These are phyloP conservation scores for Boletellus ananiceps DNA, from an alignment of 768 basidiomycete genomes.

Conservation along the genomic window DNA sequence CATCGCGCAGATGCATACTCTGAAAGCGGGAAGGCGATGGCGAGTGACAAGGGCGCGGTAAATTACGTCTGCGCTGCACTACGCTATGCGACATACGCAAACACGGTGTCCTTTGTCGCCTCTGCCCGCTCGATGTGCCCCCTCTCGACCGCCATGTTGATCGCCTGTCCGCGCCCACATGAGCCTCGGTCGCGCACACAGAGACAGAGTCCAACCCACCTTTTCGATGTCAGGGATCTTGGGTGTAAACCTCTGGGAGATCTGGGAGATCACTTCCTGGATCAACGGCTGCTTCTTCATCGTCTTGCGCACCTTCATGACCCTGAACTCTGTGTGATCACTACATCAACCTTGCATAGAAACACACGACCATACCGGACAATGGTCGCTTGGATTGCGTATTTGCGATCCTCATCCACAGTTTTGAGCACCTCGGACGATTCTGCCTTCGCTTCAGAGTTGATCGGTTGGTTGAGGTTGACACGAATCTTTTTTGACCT, in stretches of 20 bases:
- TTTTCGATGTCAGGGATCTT: conserved; percentile 97
- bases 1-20: too few species aligned
- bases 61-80: too few species aligned
- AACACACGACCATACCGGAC: conserved; percentile 48
- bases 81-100: conserved; percentile 35
- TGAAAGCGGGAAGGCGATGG: too few species aligned
- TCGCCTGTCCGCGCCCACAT: conserved; percentile 51
- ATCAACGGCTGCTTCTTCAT: conserved; percentile 92
- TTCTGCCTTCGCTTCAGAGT: conserved; percentile 91
- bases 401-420: conserved; percentile 96
- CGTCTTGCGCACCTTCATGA: conserved; percentile 94
- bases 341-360: background rate
- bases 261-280: conserved; percentile 86
- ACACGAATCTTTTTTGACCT: conserved; percentile 93
- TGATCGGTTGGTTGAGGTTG: conserved; percentile 87
- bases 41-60: too few species aligned
- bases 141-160: conserved; percentile 92
- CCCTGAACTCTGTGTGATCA: conserved; percentile 39
- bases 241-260: conserved; percentile 82
- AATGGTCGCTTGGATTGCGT: conserved; percentile 91
- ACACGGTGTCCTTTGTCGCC: conserved; percentile 70
- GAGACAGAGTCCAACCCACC: conserved; percentile 36
- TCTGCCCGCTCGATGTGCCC: conserved; percentile 96
- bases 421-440: conserved; percentile 85
- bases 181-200: background rate